These are phyloP conservation scores for Beta corolliflora DNA, from an alignment of 179 eudicot genomes.

Conservation along the genomic window DNA sequence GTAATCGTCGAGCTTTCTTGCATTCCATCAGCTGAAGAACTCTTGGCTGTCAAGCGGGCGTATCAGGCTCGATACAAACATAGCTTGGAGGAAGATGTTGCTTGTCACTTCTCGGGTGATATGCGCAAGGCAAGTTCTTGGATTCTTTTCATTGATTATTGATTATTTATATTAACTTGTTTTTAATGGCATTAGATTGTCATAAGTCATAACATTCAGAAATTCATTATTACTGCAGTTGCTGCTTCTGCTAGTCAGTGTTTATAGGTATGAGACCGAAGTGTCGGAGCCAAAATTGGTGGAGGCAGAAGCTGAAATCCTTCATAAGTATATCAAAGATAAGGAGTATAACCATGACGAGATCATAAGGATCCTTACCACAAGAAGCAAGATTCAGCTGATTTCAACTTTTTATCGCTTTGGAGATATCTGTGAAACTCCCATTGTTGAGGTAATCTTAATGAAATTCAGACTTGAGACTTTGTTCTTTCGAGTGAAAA, in stretches of 20 bases:
- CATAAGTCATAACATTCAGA: too few relatives aligned
- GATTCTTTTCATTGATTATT: not conserved
- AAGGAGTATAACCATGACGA: slow-evolving; percentile 64
- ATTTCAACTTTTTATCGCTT: slow-evolving; percentile 67
- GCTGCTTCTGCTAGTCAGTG: slow-evolving; percentile 65
- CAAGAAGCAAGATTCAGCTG: slow-evolving; percentile 84
- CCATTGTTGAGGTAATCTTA: slow-evolving; percentile 64
- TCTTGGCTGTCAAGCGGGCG: slow-evolving; percentile 62
- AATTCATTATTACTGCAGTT: slow-evolving; percentile 45
- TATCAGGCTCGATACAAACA: slow-evolving; percentile 65
- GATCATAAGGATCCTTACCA: slow-evolving; percentile 61
- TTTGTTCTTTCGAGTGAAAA: too few relatives aligned
- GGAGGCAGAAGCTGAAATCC: slow-evolving; percentile 62
- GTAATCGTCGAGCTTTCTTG: slow-evolving; percentile 62
- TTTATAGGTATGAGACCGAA: slow-evolving; percentile 60
- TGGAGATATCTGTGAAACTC: slow-evolving; percentile 55
- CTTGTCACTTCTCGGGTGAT: slow-evolving; percentile 54
- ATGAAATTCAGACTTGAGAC: too few relatives aligned
- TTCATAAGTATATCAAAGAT: slow-evolving; percentile 49
- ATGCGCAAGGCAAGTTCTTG: slow-evolving; percentile 55
- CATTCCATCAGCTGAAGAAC: slow-evolving; percentile 57
- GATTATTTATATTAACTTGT: too few relatives aligned
- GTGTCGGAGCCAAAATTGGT: slow-evolving; percentile 56
- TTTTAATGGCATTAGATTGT: too few relatives aligned
- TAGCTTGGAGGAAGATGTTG: slow-evolving; percentile 77